Base-by-base conservation (phyloP, 2,329 filamentous ascomycete genomes). In the Trichoderma hamatum region DNA sequence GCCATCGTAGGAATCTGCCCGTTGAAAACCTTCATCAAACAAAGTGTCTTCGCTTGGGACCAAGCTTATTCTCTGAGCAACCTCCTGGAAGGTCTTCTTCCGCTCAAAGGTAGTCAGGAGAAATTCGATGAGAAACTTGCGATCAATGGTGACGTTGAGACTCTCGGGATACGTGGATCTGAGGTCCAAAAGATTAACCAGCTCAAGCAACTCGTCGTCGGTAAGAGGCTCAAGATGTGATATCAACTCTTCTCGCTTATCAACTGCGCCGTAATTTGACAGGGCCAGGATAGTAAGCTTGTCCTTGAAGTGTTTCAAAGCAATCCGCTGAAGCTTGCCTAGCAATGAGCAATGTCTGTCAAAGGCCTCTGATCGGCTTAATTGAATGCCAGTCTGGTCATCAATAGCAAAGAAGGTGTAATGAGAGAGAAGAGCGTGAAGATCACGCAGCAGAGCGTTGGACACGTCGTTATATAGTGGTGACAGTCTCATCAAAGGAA, bases 271-370 rank as follows among this genome's bases (percentile, higher is more conserved):
- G 77, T 96, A 96, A 77, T 99, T 98, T 21, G 96, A 96, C 49
- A 99, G 82, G 1, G 95, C 93, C 70, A 99, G 82, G 49, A 99
- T 91, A n/a, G 91, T 94, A 46, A 99, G 82, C 80, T 97, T 97
- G 7, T 94, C 89, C 74, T 92, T 94, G 80, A 97, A 97, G 74
- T 93, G 84, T 75, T 90, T 94, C 74, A 97, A 85, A 26, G 90
- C 88, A 58, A 89, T 87, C 70, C 93, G 82, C 78, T 99, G 96
- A 64, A 99, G 81, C 65, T 86, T 89, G n/a, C 91, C 92, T 16
- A 99, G 83, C 13, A 85, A 84, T 49, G 87, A 85, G 78, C 93
- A 96, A 78, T 97, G 94, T 24, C 85, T 85, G 72, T 96, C 91
- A 74, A 95, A 94, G 26, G 92, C 89, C 76, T 94, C 90, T 51